Evolutionary conservation across 306 rosid species (phyloP).

Genomic region (Inga laurina): DNA sequence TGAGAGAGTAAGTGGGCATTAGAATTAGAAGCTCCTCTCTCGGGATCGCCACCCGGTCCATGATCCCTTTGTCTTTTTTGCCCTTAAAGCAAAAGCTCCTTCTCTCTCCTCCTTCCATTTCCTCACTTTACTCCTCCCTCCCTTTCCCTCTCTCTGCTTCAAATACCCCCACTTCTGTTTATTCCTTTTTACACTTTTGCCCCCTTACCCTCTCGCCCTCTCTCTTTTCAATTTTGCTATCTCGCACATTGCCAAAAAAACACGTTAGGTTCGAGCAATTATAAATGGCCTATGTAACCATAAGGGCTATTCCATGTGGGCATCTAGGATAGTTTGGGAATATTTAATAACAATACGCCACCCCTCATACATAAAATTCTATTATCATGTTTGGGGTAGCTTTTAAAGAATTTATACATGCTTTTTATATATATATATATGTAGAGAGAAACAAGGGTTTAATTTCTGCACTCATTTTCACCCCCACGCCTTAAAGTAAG

Average conservation of each 20-base stretch:
- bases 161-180: neutral
- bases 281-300: neutral
- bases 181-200: neutral
- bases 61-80: slow-evolving; percentile 30
- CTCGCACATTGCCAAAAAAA: neutral
- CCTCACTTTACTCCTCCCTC: neutral
- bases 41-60: slow-evolving; percentile 50
- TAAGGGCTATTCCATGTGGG: neutral
- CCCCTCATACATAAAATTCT: neutral
- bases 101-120: neutral
- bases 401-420: too few relatives aligned
- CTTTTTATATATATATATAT: too few relatives aligned
- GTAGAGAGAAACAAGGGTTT: neutral
- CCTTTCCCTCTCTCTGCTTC: neutral
- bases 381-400: too few relatives aligned
- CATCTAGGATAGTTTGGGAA: neutral
- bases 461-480: neutral
- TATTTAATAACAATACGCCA: neutral
- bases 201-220: neutral
- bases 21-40: slow-evolving; percentile 32
- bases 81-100: neutral
- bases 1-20: neutral
- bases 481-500: neutral
- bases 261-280: neutral
- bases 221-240: neutral